A percentile compares a stretch with the other conserved stretches of the same genome.
These are phyloP conservation scores for Neurospora sp. DNA, from an alignment of 495 filamentous ascomycete species.

Conservation along the genomic window DNA sequence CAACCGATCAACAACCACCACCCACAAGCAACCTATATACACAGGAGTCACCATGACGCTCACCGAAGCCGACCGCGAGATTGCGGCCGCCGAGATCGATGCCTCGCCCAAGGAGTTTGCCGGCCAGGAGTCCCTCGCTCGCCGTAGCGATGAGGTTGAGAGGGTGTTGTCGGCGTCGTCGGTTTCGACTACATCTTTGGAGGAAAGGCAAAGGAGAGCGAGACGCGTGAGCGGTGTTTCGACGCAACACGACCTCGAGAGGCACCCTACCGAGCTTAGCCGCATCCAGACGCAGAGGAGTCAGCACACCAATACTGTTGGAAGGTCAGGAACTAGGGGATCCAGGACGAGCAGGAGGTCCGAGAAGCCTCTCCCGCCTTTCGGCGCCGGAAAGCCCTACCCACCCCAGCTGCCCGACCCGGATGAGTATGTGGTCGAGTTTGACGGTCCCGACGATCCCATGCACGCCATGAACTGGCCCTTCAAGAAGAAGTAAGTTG, in stretches of 20 bases:
- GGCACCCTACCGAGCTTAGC: constrained; percentile 63
- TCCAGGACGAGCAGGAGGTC: constrained; percentile 38
- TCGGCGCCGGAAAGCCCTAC: constrained; percentile 69
- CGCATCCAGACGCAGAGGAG: constrained; percentile 65
- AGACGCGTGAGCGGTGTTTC: constrained; percentile 46
- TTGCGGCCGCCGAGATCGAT: constrained; percentile 40
- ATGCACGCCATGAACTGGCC: constrained; percentile 81
- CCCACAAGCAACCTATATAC: not conserved
- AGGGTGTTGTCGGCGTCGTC: constrained; percentile 39
- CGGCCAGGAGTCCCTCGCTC: constrained; percentile 15
- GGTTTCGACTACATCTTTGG: constrained; percentile 35
- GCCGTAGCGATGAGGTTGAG: constrained; percentile 38
- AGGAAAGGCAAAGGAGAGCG: constrained; percentile 10
- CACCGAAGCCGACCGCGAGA: constrained; percentile 43
- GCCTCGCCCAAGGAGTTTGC: constrained; percentile 14
- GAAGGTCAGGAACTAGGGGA: constrained; percentile 28
- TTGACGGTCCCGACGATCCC: constrained; percentile 69
- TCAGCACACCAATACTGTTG: constrained; percentile 70
- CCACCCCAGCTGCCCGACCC: constrained; percentile 60
- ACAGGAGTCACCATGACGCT: constrained; percentile 19
- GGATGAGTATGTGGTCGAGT: constrained; percentile 85
- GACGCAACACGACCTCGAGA: constrained; percentile 58
- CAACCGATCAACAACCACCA: not conserved
- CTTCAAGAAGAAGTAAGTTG: constrained; percentile 57
- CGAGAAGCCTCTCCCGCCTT: constrained; percentile 46